Evolutionary conservation across 768 basidiomycete genomes (phyloP).

Genomic region (Suillus decipiens): DNA sequence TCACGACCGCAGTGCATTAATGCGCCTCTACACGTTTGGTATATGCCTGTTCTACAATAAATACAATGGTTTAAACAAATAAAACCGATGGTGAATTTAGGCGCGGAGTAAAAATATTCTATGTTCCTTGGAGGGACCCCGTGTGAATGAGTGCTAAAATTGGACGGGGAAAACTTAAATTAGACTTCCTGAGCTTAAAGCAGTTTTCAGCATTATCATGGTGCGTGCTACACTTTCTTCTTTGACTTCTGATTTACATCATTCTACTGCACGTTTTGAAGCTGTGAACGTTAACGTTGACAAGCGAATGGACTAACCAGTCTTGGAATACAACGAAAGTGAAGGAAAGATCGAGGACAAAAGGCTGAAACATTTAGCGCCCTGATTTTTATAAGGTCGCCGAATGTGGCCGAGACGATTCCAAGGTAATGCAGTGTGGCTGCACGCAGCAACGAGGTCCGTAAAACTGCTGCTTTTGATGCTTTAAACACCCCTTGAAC

Average conservation of each 20-base stretch:
- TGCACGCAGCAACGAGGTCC: not conserved
- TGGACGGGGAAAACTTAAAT: not conserved
- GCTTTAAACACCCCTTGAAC: not conserved
- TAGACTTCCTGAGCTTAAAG: not conserved
- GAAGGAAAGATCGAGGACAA: not conserved
- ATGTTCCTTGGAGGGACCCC: not conserved
- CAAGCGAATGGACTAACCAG: not conserved
- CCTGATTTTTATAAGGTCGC: slow-evolving; percentile 5
- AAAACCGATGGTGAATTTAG: not conserved
- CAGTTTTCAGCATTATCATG: not conserved
- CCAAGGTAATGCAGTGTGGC: slow-evolving; percentile 1
- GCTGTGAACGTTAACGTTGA: not conserved
- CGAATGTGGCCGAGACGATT: not conserved
- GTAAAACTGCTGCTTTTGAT: not conserved
- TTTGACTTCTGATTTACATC: not conserved
- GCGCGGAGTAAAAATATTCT: not conserved
- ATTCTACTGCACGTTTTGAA: not conserved
- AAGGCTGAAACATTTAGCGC: not conserved
- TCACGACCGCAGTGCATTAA: not conserved
- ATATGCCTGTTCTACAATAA: not conserved
- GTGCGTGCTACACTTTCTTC: not conserved
- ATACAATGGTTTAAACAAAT: not conserved
- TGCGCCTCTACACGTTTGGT: not conserved
- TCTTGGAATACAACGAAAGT: not conserved
- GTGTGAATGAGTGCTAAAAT: not conserved